Base-by-base conservation (phyloP, 1,284 basidiomycete species). In the Ustanciosporium gigantosporum region DNA sequence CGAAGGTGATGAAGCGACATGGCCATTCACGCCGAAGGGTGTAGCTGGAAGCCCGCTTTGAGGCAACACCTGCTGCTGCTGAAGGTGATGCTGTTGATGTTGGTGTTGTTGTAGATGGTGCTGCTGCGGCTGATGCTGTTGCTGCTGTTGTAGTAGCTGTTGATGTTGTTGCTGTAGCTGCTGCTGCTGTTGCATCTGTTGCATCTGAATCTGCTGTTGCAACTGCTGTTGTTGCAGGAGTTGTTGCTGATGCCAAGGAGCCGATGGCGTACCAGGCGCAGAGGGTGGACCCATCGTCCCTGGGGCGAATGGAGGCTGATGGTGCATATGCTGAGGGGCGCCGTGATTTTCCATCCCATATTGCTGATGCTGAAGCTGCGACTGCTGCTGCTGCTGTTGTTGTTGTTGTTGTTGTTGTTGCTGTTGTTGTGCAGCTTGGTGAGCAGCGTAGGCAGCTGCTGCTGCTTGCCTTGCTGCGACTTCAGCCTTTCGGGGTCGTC, bases 401-500 rank as follows among this genome's bases (percentile, higher is more conserved):
- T 35, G 32, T 11, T 35, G 32, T 19, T 35, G 32, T 19, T 35
- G 32, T 19, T 35, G 32, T 19, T 9, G 11, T 27, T 42, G 17
- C 16, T 46, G 34, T 8, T 52, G 42, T 16, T 61, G 50, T 9
- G 39, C 39, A 27, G 58, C 53, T 15, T 55, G 31, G 17, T 44
- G 46, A 40, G 49, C 36, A 0, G 55, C 42, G 15, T 39, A 40
- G 25, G 48, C 47, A 14, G 47, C 56, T 21, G 45, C 50, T 45
- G 43, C 40, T 35, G 55, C 59, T 23, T 19, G 59, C 52, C 55
- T 62, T 43, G 34, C 59, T 51, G 5, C 52, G 11, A 47, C 59
- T 43, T 62, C 59, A 39, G 55, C 51, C 39, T 62, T 62, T 35
- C 55, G 55, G 19, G 59, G 59, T 31, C 59, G 51, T 36, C 59